phyloP scores from a whole-genome alignment of 1,284 basidiomycete genomes.

The Cystobasidium sp. region DNA sequence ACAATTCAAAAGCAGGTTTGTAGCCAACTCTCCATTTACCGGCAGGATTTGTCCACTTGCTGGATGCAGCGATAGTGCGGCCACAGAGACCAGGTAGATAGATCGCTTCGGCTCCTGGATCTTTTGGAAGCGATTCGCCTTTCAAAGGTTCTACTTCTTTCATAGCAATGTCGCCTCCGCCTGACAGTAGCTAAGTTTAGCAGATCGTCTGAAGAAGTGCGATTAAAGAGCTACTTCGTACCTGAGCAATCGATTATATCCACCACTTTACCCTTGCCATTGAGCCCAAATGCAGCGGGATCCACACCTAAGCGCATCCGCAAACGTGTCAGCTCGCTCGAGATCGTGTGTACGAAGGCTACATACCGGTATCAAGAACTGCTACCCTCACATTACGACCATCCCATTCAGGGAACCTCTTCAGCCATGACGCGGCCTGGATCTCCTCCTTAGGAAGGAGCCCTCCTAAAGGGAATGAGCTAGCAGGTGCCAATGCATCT shows the following conservation, averaged over 20 bases:
- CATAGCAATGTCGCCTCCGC: conserved; percentile 49
- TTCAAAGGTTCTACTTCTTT: conserved; percentile 49
- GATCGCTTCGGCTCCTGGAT: conserved; percentile 7
- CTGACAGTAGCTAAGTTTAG: conserved; percentile 36
- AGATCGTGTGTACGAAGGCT: neutral
- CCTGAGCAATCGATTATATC: conserved; percentile 58
- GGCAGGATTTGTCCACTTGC: conserved; percentile 53
- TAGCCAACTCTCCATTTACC: conserved; percentile 56
- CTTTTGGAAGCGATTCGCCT: conserved; percentile 8
- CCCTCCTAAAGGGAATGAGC: conserved; percentile 54
- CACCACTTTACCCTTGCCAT: conserved; percentile 55
- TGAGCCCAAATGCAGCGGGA: conserved; percentile 56
- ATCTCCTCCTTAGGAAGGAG: conserved; percentile 57
- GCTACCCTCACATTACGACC: conserved; percentile 56
- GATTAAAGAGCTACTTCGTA: conserved; percentile 41
- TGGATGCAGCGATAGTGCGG: conserved; percentile 51
- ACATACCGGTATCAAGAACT: conserved; percentile 55
- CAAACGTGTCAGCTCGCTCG: neutral
- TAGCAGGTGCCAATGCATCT: conserved; percentile 18
- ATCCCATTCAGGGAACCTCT: conserved; percentile 55
- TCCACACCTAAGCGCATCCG: conserved; percentile 52
- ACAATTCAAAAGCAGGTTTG: conserved; percentile 56
- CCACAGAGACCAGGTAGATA: conserved; percentile 49
- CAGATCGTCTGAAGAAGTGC: conserved; percentile 28
- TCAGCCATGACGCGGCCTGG: conserved; percentile 54